These are phyloP conservation scores for Beta corolliflora DNA, from an alignment of 179 eudicot species.

Conservation along the genomic window DNA sequence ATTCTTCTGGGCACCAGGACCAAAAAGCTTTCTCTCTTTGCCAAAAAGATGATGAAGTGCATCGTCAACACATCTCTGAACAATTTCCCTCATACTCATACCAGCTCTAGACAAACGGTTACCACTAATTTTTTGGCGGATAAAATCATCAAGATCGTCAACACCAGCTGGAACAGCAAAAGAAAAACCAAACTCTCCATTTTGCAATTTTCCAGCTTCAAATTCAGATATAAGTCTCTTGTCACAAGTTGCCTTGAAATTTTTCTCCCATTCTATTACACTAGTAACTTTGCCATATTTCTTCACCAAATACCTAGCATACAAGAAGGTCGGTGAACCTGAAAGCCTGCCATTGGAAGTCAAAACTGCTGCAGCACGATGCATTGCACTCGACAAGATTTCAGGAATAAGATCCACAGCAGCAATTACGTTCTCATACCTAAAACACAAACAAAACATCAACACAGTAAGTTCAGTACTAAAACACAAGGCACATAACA, in stretches of 20 bases:
- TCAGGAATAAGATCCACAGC: constrained; percentile 92
- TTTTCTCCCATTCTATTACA: constrained; percentile 91
- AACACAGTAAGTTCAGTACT: background rate
- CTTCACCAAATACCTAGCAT: constrained; percentile 75
- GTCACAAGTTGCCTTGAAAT: constrained; percentile 73
- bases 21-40: constrained; percentile 80
- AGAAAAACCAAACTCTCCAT: constrained; percentile 78
- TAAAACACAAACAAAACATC: constrained; percentile 30
- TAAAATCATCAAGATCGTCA: constrained; percentile 78
- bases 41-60: constrained; percentile 62
- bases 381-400: constrained; percentile 76
- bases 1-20: constrained; percentile 53
- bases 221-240: constrained; percentile 76
- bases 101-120: constrained; percentile 82
- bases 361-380: constrained; percentile 62
- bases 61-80: constrained; percentile 75
- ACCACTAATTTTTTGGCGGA: constrained; percentile 87
- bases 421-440: constrained; percentile 88
- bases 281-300: constrained; percentile 63
- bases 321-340: constrained; percentile 71
- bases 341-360: constrained; percentile 78
- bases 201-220: constrained; percentile 72
- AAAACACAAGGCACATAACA: background rate
- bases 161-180: constrained; percentile 87
- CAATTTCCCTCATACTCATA: constrained; percentile 77